Evolutionary conservation across 208 protist genomes (phyloP), one percentile per base, ranked within the genome.

Genomic region (Leishmania gerbilli): DNA sequence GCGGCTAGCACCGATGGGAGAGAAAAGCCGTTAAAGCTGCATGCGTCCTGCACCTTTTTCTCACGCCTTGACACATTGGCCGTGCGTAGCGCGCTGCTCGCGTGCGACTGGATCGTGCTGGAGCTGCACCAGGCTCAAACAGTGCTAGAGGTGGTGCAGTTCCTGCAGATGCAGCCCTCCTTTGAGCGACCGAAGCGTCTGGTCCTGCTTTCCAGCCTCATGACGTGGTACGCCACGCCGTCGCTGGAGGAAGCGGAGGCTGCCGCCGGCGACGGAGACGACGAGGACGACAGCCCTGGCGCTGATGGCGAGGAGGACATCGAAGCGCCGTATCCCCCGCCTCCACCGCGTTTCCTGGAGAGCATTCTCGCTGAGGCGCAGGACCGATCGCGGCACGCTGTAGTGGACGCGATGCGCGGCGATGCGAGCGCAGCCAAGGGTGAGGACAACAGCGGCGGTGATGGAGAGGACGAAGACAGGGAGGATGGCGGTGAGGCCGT

Each of bases 171-270:
- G 58, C 80, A 91, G 65, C 88, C 85, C 27, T 82, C 88, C n/a
- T 94, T 95, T 78, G 86, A 79, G 45, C 87, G 89, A 40, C 77
- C 87, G 21, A 98, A 98, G 86, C 86, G 88, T 3, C 88, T 98
- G 58, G 87, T 98, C 45, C 85, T 98, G 21, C 60, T 98, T 24
- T 98, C 96, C 2, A 96, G 84, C 64, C 86, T 97, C 56, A 91
- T 98, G 87, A 97, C 92, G 40, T 98, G 96, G 95, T 96, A 92
- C 79, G 90, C 92, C 0, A 98, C 94, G 15, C 91, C 94, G 47
- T 88, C 93, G 37, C 84, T 96, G 77, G 80, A 83, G 6, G 85
- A 74, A 13, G 79, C 71, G 1, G 78, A 69, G 3, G 65, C 27
- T n/a, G 68, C 67, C n/a, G 72, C 31, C 15, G 56, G 1, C 37